Conservation (phyloP, 78 protist species). For the slime mould (Dictyostelium discoideum) region DNA sequence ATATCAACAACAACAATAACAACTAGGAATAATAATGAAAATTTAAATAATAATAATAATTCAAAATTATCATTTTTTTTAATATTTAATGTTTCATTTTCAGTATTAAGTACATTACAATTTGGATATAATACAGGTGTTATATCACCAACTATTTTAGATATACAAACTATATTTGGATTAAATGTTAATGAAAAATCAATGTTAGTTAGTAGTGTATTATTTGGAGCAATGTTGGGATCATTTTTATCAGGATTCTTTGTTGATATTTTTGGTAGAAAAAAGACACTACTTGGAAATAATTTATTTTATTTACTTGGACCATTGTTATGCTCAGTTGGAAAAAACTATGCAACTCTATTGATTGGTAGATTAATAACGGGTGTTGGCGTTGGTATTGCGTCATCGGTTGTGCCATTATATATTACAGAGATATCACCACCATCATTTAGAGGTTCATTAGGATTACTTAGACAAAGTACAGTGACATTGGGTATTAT, state of each 20-base stretch:
- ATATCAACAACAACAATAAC: background rate
- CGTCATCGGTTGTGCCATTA: conserved; percentile 52
- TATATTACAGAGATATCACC: conserved; percentile 61
- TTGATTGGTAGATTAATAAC: conserved; percentile 47
- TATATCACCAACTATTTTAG: conserved; percentile 36
- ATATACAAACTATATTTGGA: conserved; percentile 14
- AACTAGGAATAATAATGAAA: background rate
- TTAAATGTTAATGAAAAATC: background rate
- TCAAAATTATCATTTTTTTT: background rate
- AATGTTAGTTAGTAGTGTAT: conserved; percentile 22
- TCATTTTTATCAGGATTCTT: conserved; percentile 13
- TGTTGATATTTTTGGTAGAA: conserved; percentile 67
- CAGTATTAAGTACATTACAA: conserved; percentile 56
- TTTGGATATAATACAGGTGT: conserved; percentile 79
- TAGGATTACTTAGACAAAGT: conserved; percentile 62
- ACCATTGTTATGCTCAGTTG: conserved; percentile 8
- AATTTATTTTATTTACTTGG: conserved; percentile 44
- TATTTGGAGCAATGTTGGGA: conserved; percentile 68
- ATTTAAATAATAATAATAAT: background rate
- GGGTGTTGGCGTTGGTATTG: conserved; percentile 59
- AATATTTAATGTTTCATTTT: background rate
- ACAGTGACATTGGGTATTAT: conserved; percentile 69
- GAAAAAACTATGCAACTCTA: conserved; percentile 27
- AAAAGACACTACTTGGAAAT: conserved; percentile 1
- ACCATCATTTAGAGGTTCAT: conserved; percentile 31